Evolutionary conservation across 352 stramenopile genomes (phyloP).

Genomic region (Phytophthora citricola): DNA sequence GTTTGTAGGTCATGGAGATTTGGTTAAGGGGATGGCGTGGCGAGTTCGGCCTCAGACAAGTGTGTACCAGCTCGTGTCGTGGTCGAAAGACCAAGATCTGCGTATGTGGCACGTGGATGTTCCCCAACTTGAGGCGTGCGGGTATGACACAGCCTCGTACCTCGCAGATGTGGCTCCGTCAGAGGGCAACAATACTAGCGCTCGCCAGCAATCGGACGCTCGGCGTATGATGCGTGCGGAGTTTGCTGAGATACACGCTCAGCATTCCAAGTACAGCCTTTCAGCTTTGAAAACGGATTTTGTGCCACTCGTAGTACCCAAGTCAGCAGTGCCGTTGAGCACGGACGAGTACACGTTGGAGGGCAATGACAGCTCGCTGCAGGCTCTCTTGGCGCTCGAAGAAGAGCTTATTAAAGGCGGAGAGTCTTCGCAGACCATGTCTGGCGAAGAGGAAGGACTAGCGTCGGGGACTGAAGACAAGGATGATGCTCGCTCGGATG

Average conservation of each 20-base stretch:
- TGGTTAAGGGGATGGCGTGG: constrained; percentile 76
- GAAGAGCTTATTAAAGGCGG: constrained; percentile 71
- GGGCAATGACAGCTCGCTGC: constrained; percentile 52
- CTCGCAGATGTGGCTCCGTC: constrained; percentile 36
- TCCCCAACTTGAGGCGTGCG: constrained; percentile 67
- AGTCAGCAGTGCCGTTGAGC: constrained; percentile 59
- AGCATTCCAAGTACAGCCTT: constrained; percentile 74
- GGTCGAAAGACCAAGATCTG: constrained; percentile 83
- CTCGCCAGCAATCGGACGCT: constrained; percentile 23
- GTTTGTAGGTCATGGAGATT: constrained; percentile 66
- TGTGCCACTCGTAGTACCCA: constrained; percentile 69
- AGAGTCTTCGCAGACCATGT: constrained; percentile 23
- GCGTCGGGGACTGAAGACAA: constrained; percentile 25
- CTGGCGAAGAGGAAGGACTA: constrained; percentile 33
- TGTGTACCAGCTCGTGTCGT: constrained; percentile 79
- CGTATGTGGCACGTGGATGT: constrained; percentile 76
- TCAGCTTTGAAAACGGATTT: constrained; percentile 77
- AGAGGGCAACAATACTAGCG: constrained; percentile 26
- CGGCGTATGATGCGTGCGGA: constrained; percentile 35
- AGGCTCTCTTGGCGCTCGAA: constrained; percentile 67
- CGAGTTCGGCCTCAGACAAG: constrained; percentile 46
- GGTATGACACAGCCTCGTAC: constrained; percentile 56
- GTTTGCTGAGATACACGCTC: constrained; percentile 38
- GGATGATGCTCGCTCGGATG: constrained; percentile 23
- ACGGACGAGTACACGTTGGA: constrained; percentile 73